Base-by-base conservation (phyloP, 495 filamentous ascomycete genomes). In the Tuber microsphaerosporum region DNA sequence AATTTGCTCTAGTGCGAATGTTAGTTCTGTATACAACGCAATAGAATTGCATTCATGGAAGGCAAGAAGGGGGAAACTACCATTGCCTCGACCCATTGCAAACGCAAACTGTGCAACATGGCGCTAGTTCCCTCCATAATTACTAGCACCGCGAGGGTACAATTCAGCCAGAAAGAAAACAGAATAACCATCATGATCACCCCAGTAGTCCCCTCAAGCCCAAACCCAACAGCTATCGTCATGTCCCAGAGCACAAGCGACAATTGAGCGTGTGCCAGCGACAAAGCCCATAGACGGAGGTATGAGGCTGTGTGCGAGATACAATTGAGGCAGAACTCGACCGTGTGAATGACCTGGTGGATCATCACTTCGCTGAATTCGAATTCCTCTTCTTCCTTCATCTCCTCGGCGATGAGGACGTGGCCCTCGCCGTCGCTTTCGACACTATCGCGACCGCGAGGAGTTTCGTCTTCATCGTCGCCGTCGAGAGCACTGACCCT, bases 61-160 rank as follows among this genome's bases (percentile, higher is more conserved):
- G 26, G 41, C 34, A 19, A 37, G 71, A 22, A 69, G 31, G 16
- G 31, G 56, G 20, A 45, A 48, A 69, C 73, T 72, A 85, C 93
- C 90, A 98, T 97, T n/a, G 95, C 94, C 84, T 99, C 95, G 75
- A 99, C 95, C 95, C 95, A 99, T 82, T 97, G 96, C 75, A 99
- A 88, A 87, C 95, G 89, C 79, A 99, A 87, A 76, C 92, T 93
- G 85, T 98, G 96, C 86, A 97, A 88, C 92, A 95, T 94, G 71
- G 92, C 92, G 83, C 90, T 91, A 43, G 92, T 94, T 70, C 92
- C 92, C 82, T 95, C 92, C 92, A 95, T 95, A 73, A 92, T 86
- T 3, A 86, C 85, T 71, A 86, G 76, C 22, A 86, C 84, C 31
- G 83, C 82, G 69, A 86, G 80, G 46, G 85, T 97, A 71, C 97